Base-by-base conservation (phyloP, 83 land plant genomes). In the Diphasiastrum complanatum region DNA sequence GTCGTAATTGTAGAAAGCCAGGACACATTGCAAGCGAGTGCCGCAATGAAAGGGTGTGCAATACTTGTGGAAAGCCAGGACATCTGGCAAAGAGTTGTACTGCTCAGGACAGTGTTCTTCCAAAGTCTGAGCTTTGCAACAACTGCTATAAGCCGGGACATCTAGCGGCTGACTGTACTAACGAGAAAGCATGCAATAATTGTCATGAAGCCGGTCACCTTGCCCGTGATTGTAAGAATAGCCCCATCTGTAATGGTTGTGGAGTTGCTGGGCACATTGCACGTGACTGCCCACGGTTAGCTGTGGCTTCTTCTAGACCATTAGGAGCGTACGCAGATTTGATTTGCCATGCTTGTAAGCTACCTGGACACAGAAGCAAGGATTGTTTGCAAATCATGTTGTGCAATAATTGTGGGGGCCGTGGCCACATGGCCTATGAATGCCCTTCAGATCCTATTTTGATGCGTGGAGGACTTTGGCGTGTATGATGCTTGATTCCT, bases 361-460 rank as follows among this genome's bases (percentile, higher is more conserved):
- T 77, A 71, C 33, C 66, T 0, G 85, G 90, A 0, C 90, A 85
- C 59, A 74, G 79, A 47, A 79, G 83, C 58, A 64, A 83, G 60
- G 83, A 85, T 10, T 85, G 90, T 61, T 68, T 75, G 69, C 66
- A 40, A 1, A 48, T 20, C 48, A 31, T 70, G 46, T 71, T 81
- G 33, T 87, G 93, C 34, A 70, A 81, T 60, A 81, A 73, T 63
- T 87, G 93, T 61, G 89, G 93, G 16, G 93, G 93, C 6, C 66
- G 93, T 5, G 93, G 93, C 3, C 93, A 87, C 45, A 30, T 84
- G 51, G 83, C 89, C 16, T 71, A 45, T 43, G 93, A 84, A 34
- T 87, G 93, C 43, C 89, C 93, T 12, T 87, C 88, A 47, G 86
- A 73, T 34, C 75, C 81, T 43, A 34, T 83, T 41, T 5, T 73